A percentile compares a stretch with the other conserved stretches of the same genome.
Evolutionary conservation across 2,329 filamentous ascomycete species (phyloP).

Genomic region (Fusarium dlaminii): DNA sequence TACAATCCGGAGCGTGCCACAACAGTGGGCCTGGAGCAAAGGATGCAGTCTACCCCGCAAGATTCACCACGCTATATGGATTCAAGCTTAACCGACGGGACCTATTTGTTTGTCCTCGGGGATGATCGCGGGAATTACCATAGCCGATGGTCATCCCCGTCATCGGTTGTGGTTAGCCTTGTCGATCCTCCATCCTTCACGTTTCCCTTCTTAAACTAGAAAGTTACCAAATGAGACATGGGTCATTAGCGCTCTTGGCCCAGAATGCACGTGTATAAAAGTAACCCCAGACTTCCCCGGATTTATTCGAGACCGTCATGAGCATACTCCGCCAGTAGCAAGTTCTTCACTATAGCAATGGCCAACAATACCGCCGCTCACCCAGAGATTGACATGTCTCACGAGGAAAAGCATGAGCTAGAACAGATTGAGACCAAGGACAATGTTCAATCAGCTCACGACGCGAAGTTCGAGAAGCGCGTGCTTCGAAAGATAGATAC

Average conservation of each 20-base stretch:
- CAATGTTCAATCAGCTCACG: neutral
- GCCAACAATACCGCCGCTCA: neutral
- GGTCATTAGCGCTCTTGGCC: neutral
- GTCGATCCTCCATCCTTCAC: neutral
- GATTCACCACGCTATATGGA: neutral
- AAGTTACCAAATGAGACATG: neutral
- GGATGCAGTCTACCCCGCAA: slow-evolving; percentile 1
- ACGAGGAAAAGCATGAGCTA: neutral
- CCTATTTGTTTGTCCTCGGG: neutral
- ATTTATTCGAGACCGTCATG: neutral
- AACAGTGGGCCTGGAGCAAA: neutral
- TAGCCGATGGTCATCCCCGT: neutral
- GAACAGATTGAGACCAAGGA: neutral
- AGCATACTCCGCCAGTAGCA: neutral
- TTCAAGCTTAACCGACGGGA: too few relatives aligned
- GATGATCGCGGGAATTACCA: neutral
- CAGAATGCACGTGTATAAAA: neutral
- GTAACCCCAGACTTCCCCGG: neutral
- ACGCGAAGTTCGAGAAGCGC: slow-evolving; percentile 23
- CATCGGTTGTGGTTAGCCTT: neutral
- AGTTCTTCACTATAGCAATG: neutral
- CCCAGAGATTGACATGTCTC: neutral
- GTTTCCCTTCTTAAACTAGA: neutral
- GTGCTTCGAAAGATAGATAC: slow-evolving; percentile 18
- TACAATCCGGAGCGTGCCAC: neutral